phyloP scores from a whole-genome alignment of 148 eudicot genomes.

The Salicornia ramosissima region DNA sequence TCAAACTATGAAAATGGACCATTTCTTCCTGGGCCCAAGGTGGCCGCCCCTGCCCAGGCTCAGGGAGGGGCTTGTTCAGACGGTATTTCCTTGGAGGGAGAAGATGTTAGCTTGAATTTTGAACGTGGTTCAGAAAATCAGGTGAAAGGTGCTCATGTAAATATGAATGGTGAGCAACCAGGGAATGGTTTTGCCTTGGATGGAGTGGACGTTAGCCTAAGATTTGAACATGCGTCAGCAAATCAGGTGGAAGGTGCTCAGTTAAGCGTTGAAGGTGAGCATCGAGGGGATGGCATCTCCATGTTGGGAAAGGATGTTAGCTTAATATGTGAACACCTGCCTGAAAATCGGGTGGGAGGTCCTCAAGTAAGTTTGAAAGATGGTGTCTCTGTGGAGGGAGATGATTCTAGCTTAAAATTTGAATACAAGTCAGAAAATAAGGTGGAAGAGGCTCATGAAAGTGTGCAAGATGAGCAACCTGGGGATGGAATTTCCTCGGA shows the following conservation, averaged over 20 bases:
- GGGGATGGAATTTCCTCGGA: too few species aligned
- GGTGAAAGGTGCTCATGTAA: constrained; percentile 4
- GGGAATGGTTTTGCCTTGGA: not conserved
- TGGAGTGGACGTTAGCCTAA: not conserved
- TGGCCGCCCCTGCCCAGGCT: too few species aligned
- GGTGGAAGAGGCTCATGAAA: constrained; percentile 3
- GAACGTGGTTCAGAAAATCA: constrained; percentile 3
- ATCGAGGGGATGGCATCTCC: too few species aligned
- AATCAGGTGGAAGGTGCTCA: not conserved
- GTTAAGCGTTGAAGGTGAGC: too few species aligned
- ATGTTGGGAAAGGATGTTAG: not conserved
- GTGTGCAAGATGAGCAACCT: constrained; percentile 12
- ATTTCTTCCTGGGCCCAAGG: too few species aligned
- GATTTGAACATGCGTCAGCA: constrained; percentile 1
- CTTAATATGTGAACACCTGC: not conserved
- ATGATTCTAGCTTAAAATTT: not conserved
- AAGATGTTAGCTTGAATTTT: not conserved
- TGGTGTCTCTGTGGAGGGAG: not conserved
- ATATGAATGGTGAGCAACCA: constrained; percentile 11
- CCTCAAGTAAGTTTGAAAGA: constrained; percentile 1
- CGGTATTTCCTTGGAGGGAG: not conserved
- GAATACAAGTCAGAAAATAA: constrained; percentile 6
- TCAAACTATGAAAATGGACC: too few species aligned
- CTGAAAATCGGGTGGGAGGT: not conserved
- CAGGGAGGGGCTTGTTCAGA: too few species aligned